Percentiles rank a stretch among this genome's conserved stretches.
These are phyloP conservation scores for Cudoniella acicularis DNA, from an alignment of 495 filamentous ascomycete genomes.

Conservation along the genomic window DNA sequence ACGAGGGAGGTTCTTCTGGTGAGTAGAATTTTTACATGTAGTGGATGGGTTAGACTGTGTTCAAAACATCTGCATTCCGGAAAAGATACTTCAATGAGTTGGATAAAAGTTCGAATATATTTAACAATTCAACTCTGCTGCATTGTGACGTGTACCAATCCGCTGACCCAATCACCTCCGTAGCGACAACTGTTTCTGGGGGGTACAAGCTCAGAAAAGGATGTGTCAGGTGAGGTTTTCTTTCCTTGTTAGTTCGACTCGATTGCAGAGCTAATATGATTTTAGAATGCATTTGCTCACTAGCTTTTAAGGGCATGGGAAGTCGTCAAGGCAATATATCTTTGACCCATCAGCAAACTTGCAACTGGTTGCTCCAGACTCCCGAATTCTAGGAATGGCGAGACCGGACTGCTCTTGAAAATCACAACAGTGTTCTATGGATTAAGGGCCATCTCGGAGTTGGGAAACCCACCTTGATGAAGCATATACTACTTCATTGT, in stretches of 20 bases:
- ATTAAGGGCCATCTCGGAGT: conserved; percentile 52
- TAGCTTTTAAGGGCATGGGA: background rate
- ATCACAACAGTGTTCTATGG: conserved; percentile 48
- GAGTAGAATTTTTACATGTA: background rate
- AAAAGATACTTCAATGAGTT: too few species aligned
- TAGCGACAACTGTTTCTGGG: too few species aligned
- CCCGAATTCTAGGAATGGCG: background rate
- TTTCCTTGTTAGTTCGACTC: too few species aligned
- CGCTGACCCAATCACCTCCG: too few species aligned
- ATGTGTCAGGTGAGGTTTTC: background rate
- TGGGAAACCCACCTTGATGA: conserved; percentile 54
- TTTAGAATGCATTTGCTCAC: background rate
- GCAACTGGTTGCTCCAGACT: conserved; percentile 4
- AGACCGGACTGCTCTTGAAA: background rate
- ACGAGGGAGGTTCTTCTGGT: background rate
- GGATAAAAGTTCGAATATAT: too few species aligned
- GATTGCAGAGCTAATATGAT: background rate
- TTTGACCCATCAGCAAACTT: background rate
- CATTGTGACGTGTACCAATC: too few species aligned
- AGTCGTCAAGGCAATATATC: background rate
- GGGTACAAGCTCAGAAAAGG: too few species aligned
- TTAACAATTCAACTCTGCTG: too few species aligned
- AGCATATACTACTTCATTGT: conserved; percentile 13
- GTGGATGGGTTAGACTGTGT: too few species aligned
- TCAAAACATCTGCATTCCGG: too few species aligned